Percentiles rank a stretch among this genome's conserved stretches.
Evolutionary conservation across 2,329 filamentous ascomycete species (phyloP).

Genomic region (Monilinia laxa): DNA sequence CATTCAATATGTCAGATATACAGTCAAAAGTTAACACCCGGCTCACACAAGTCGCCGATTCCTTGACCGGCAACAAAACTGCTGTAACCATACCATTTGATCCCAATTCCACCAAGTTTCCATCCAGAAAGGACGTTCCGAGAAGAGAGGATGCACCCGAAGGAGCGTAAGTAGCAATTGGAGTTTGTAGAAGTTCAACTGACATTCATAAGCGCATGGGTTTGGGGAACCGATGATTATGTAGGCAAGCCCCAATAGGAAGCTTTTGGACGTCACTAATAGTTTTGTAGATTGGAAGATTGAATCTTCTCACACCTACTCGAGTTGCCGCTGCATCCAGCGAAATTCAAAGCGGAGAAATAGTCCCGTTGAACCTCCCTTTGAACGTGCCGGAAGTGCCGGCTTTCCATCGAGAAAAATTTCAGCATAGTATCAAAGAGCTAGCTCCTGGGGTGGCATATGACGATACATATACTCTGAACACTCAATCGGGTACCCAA

Average conservation of each 20-base stretch:
- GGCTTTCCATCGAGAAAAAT: conserved; percentile 40
- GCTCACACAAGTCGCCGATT: conserved; percentile 35
- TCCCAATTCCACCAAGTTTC: conserved; percentile 38
- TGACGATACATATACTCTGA: conserved; percentile 60
- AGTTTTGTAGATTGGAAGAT: conserved; percentile 43
- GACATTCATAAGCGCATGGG: conserved; percentile 34
- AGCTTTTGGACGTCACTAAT: neutral
- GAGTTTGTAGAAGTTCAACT: neutral
- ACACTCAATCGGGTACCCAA: conserved; percentile 58
- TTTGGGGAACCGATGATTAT: conserved; percentile 39
- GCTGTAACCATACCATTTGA: conserved; percentile 37
- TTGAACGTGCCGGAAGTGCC: conserved; percentile 40
- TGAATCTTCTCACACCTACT: conserved; percentile 49
- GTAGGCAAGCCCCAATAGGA: conserved; percentile 23
- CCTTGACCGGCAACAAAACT: conserved; percentile 33
- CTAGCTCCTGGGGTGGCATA: conserved; percentile 45
- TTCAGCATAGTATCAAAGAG: conserved; percentile 40
- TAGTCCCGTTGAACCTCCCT: conserved; percentile 14
- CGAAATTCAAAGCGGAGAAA: conserved; percentile 24
- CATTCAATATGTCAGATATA: conserved; percentile 29
- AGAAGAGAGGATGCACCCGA: conserved; percentile 36
- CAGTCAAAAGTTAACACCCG: conserved; percentile 28
- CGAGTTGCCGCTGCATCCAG: conserved; percentile 44
- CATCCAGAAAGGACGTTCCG: conserved; percentile 35
- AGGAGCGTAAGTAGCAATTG: conserved; percentile 33